Evolutionary conservation across 2,329 filamentous ascomycete genomes (phyloP), one percentile per base, ranked within the genome.

Genomic region (Colletotrichum sp.): DNA sequence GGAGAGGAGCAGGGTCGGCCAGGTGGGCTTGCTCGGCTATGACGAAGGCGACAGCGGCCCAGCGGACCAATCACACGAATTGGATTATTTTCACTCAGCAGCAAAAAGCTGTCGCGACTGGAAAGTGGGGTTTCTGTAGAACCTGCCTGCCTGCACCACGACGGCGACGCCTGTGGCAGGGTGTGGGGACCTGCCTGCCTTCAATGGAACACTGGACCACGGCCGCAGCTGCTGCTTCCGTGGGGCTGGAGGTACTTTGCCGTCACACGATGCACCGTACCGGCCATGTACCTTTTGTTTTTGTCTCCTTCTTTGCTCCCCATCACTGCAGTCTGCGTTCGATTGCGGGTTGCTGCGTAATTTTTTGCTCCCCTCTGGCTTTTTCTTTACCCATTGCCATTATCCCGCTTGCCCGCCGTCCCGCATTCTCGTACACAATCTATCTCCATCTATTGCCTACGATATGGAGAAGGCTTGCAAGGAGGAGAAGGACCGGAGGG

Each of bases 31-130:
- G 9, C 69, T 78, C 76, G 77, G 77, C 77, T 78, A 78, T 78
- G 77, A 78, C 77, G 76, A 75, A 75, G 75, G 75, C 52, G 49
- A 77, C 70, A 34, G 63, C 77, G 77, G 77, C 59, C 77, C 77
- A 78, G 61, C 63, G 55, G 70, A 44, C 77, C 68, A 78, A 78
- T 78, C 77, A 77, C 55, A 22, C 19, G 57, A 16, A 69, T 39
- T 70, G 64, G 67, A 77, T 71, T 78, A 77, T 77, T 77, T 78
- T 78, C 76, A 73, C 72, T 76, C 72, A 72, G 69, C 73, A 72
- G 62, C 30, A 66, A 71, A 70, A 75, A 71, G 72, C 72, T 49
- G 62, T 64, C 25, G 55, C 67, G 39, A 67, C 68, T 69, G 59
- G 68, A 52, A 52, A 59, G 71, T 71, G 71, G 75, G 44, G 15